phyloP scores from a whole-genome alignment of 192 early-diverging fungal species.

The Coemansia sp. region DNA sequence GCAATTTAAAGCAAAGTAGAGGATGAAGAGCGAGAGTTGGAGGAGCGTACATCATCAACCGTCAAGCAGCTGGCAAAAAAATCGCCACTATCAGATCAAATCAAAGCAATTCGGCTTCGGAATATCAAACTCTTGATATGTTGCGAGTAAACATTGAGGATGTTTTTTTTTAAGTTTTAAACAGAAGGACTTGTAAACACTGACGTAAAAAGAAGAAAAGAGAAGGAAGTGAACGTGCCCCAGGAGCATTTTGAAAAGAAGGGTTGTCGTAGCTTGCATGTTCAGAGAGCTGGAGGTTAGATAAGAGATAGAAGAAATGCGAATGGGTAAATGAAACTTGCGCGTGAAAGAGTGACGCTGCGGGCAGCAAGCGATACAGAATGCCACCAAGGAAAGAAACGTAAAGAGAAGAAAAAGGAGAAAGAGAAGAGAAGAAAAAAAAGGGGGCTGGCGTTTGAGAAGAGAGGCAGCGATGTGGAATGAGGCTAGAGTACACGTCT shows the following conservation, averaged over 20 bases:
- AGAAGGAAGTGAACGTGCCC: slow-evolving; percentile 2
- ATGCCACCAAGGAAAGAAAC: slow-evolving; percentile 6
- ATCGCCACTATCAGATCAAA: background rate
- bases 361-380: background rate
- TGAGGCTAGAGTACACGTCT: slow-evolving; percentile 46
- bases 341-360: slow-evolving; percentile 7
- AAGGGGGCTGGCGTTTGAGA: background rate
- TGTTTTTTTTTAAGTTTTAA: slow-evolving; percentile 3
- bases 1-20: background rate
- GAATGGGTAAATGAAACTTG: slow-evolving; percentile 7
- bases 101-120: background rate
- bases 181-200: background rate
- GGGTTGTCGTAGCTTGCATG: slow-evolving; percentile 2
- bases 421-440: slow-evolving; percentile 2
- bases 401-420: slow-evolving; percentile 5
- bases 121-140: background rate
- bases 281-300: background rate
- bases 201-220: background rate
- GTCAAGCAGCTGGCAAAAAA: background rate
- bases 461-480: slow-evolving; percentile 13
- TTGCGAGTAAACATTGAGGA: background rate
- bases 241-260: background rate
- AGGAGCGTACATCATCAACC: background rate
- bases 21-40: background rate
- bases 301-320: slow-evolving; percentile 8